phyloP scores from a whole-genome alignment of 2,329 filamentous ascomycete species.

The Penicillium palitans region DNA sequence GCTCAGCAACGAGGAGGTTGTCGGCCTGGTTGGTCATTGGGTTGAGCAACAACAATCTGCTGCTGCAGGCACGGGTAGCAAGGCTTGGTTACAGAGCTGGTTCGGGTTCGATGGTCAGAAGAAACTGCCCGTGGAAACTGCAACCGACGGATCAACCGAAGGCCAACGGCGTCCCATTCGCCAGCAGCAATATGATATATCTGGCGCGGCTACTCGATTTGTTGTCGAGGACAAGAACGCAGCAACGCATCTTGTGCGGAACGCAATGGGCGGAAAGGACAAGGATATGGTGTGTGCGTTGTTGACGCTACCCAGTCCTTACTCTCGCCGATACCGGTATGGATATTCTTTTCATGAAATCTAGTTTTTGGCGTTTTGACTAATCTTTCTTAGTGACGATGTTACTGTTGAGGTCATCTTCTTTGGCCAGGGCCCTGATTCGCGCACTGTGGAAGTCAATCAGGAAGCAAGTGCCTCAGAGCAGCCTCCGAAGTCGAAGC shows the following conservation, averaged over 20 bases:
- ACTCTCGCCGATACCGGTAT: slow-evolving; percentile 85
- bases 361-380: neutral
- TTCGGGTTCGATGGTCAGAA: slow-evolving; percentile 53
- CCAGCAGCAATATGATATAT: slow-evolving; percentile 85
- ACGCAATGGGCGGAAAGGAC: slow-evolving; percentile 90
- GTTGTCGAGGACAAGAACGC: slow-evolving; percentile 94
- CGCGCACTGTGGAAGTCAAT: slow-evolving; percentile 78
- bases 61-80: slow-evolving; percentile 34
- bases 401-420: slow-evolving; percentile 98
- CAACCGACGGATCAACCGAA: slow-evolving; percentile 49
- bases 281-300: slow-evolving; percentile 91
- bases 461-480: slow-evolving; percentile 74
- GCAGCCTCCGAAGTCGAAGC: slow-evolving; percentile 50
- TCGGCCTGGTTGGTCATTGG: slow-evolving; percentile 95
- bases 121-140: slow-evolving; percentile 73
- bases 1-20: slow-evolving; percentile 97
- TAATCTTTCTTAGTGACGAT: slow-evolving; percentile 68
- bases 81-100: slow-evolving; percentile 73
- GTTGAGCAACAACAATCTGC: slow-evolving; percentile 69
- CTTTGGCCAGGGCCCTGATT: slow-evolving; percentile 79
- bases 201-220: slow-evolving; percentile 70
- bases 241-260: slow-evolving; percentile 91
- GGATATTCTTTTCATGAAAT: slow-evolving; percentile 25
- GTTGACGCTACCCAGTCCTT: slow-evolving; percentile 86
- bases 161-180: slow-evolving; percentile 83